A percentile compares a stretch with the other conserved stretches of the same genome.
Conservation (phyloP, 2,329 filamentous ascomycete genomes). For the Pyricularia pennisetigena region DNA sequence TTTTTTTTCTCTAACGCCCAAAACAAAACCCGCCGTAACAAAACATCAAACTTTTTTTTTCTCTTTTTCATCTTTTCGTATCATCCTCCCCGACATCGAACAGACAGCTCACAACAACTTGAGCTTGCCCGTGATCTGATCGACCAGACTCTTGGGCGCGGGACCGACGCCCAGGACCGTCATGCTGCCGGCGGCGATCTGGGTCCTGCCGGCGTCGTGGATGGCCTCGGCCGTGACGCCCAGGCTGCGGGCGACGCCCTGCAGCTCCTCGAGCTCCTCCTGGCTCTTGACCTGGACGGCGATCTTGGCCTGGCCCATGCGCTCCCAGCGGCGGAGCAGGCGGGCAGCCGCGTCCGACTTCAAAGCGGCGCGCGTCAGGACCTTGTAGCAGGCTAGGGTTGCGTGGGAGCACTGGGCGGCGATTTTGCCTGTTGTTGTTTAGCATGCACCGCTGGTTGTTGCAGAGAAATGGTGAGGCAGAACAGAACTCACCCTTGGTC, state of each 20-base stretch:
- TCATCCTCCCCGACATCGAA: background rate
- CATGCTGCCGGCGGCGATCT: slow-evolving; percentile 87
- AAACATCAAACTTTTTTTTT: background rate
- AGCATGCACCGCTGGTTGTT: too few relatives aligned
- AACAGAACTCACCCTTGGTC: slow-evolving; percentile 67
- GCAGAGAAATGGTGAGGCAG: background rate
- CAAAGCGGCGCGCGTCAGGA: slow-evolving; percentile 48
- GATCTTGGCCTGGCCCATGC: slow-evolving; percentile 81
- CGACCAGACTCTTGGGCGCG: slow-evolving; percentile 77
- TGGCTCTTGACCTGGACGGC: slow-evolving; percentile 82
- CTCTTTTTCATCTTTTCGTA: too few relatives aligned
- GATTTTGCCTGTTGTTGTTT: slow-evolving; percentile 65
- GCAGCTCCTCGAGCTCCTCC: slow-evolving; percentile 65
- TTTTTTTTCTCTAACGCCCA: too few relatives aligned
- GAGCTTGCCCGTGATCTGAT: slow-evolving; percentile 74
- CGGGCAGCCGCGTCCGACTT: slow-evolving; percentile 43
- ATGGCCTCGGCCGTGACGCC: slow-evolving; percentile 86
- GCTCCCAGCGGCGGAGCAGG: slow-evolving; percentile 78
- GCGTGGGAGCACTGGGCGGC: slow-evolving; percentile 92
- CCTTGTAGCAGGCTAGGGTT: slow-evolving; percentile 96
- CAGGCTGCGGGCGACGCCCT: slow-evolving; percentile 70
- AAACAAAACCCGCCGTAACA: background rate
- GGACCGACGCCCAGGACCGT: slow-evolving; percentile 81
- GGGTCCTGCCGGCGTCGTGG: slow-evolving; percentile 89
- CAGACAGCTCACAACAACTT: slow-evolving; percentile 60